Evolutionary conservation across 495 filamentous ascomycete genomes (phyloP).

Genomic region (Podospora sp.): DNA sequence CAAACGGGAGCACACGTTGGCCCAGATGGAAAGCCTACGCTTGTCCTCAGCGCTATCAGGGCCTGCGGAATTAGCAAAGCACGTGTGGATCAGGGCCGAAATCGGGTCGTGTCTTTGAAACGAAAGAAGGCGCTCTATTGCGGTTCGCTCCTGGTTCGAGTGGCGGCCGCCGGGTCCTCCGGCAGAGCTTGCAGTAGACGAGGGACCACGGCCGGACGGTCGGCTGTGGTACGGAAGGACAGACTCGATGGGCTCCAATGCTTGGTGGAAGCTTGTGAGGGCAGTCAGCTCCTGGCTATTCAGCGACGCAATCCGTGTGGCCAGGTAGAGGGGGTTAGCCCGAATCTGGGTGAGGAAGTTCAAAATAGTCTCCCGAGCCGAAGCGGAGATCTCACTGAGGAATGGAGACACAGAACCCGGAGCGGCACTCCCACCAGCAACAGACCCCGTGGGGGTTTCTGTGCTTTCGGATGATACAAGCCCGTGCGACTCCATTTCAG

Average conservation of each 20-base stretch:
- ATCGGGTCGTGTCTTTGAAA: constrained; percentile 88
- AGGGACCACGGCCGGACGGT: constrained; percentile 37
- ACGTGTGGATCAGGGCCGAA: constrained; percentile 81
- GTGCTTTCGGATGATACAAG: constrained; percentile 50
- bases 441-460: constrained; percentile 43
- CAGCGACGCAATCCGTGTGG: constrained; percentile 73
- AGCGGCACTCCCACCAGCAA: constrained; percentile 39
- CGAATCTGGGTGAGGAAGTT: constrained; percentile 80
- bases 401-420: constrained; percentile 65
- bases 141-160: constrained; percentile 42
- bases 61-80: constrained; percentile 82
- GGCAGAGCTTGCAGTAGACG: constrained; percentile 25
- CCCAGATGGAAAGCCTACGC: constrained; percentile 79
- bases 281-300: constrained; percentile 72
- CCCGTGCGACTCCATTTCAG: constrained; percentile 60
- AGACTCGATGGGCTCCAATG: constrained; percentile 77
- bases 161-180: constrained; percentile 28
- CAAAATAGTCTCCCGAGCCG: constrained; percentile 73
- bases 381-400: constrained; percentile 75
- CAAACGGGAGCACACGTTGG: constrained; percentile 80
- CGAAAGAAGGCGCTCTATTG: constrained; percentile 72
- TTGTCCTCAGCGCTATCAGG: constrained; percentile 76
- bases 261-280: constrained; percentile 72
- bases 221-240: constrained; percentile 74
- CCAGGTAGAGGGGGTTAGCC: constrained; percentile 83